Base-by-base conservation (phyloP, 352 stramenopile genomes). In the Pythium guiyangense region DNA sequence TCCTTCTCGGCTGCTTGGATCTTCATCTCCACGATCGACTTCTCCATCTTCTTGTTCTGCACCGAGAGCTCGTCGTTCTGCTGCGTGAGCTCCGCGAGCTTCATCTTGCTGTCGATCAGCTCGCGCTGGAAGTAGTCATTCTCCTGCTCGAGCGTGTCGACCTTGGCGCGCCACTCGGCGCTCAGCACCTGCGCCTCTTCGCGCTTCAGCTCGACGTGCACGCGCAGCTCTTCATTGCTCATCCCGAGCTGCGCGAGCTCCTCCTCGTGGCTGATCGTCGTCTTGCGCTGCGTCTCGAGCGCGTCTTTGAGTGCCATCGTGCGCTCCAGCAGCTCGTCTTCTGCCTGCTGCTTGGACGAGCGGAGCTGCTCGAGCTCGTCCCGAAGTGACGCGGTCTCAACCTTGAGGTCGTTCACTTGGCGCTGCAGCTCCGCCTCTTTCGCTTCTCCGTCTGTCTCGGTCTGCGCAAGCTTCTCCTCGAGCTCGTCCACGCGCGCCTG, bases 91-190 rank as follows among this genome's bases (percentile, higher is more conserved):
- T 87, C 67, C 4, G 83, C 80, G 29, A 90, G 69, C 49, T 90
- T 86, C 69, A 93, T 84, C 76, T 93, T 91, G 68, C 73, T 88
- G 57, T 89, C 75, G 43, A 93, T 89, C 50, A 93, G 65, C 50
- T 93, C 83, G 58, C 70, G 67, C 57, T 91, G 83, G 67, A 89
- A 93, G 63, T 90, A 90, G 53, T 89, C 79, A 56, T 90, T 88
- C 64, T 92, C 83, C 54, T 86, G 72, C 63, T 88, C 66, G 11
- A 92, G 69, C 49, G 72, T 55, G 27, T 63, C 54, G 12, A 82
- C 48, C 25, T 67, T 70, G 46, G 64, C 58, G 44, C 63, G 65
- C 58, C 77, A 66, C 51, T 71, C 67, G 42, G 76, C 60, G 29
- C 70, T 63, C 35, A 75, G 63, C 44, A 67, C 58, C 11, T 77